These are phyloP conservation scores for Gastrodia elata DNA, from an alignment of 106 monocot genomes.

Conservation along the genomic window DNA sequence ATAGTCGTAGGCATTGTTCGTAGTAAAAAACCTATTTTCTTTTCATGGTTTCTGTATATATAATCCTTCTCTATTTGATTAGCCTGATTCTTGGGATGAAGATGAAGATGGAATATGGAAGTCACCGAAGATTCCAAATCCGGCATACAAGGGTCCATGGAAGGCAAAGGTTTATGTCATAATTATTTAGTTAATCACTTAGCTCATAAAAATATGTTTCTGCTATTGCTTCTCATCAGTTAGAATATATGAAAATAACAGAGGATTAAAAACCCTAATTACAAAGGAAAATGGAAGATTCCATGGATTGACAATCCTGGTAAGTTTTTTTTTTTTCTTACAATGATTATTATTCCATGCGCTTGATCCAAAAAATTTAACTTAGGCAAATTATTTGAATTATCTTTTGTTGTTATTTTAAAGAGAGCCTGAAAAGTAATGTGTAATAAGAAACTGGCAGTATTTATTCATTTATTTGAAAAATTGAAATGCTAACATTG, in stretches of 20 bases:
- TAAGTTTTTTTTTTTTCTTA: constrained; percentile 11
- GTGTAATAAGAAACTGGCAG: background rate
- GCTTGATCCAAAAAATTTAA: background rate
- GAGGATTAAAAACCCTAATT: constrained; percentile 97
- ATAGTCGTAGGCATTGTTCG: background rate
- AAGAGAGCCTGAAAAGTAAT: background rate
- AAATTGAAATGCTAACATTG: background rate
- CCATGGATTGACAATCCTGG: constrained; percentile 99
- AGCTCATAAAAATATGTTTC: background rate
- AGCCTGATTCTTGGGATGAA: constrained; percentile 96
- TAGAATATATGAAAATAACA: constrained; percentile 23
- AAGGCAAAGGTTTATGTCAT: constrained; percentile 65
- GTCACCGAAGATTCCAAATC: constrained; percentile 79
- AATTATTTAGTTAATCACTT: background rate
- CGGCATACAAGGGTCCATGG: constrained; percentile 92
- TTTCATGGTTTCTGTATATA: background rate
- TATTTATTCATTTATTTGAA: background rate
- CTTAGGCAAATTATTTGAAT: background rate
- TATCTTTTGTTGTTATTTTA: background rate
- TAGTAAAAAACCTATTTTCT: background rate
- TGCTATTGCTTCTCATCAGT: background rate
- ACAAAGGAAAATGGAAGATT: constrained; percentile 93
- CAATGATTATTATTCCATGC: background rate
- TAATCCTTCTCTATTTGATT: constrained; percentile 5
- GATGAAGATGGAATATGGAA: constrained; percentile 96